These are phyloP conservation scores for Aurifilum marmelostoma DNA, from an alignment of 2,329 filamentous ascomycete genomes.

Conservation along the genomic window DNA sequence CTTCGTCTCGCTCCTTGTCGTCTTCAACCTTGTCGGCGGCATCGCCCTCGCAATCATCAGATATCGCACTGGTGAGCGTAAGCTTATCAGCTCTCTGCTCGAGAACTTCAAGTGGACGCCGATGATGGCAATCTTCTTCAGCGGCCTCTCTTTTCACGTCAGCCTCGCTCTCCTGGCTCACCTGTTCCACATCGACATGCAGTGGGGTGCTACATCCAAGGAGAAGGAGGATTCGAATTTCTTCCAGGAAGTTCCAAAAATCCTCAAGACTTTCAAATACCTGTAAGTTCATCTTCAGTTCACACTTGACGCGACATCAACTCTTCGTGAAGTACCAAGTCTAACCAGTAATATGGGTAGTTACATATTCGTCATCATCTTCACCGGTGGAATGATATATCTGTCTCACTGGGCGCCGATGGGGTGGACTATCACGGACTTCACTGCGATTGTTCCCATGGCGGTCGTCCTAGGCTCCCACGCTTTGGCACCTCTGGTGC, in stretches of 20 bases:
- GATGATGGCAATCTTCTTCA: constrained; percentile 51
- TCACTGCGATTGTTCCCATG: constrained; percentile 63
- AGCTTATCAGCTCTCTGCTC: constrained; percentile 49
- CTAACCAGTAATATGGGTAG: background rate
- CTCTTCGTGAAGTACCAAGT: background rate
- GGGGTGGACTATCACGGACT: constrained; percentile 58
- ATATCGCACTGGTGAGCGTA: constrained; percentile 61
- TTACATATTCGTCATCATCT: constrained; percentile 31
- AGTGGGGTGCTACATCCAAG: constrained; percentile 60
- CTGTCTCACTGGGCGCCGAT: constrained; percentile 48
- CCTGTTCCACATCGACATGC: constrained; percentile 46
- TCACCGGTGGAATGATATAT: constrained; percentile 51
- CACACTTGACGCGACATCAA: background rate
- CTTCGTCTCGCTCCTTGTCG: constrained; percentile 63
- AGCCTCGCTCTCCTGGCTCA: constrained; percentile 45
- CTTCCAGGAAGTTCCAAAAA: constrained; percentile 58
- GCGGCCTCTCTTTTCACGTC: constrained; percentile 47
- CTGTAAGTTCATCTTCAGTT: constrained; percentile 46
- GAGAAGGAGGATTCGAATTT: constrained; percentile 60
- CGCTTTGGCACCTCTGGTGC: constrained; percentile 58
- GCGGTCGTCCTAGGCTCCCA: constrained; percentile 55
- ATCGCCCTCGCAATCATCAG: constrained; percentile 63
- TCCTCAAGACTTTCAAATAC: constrained; percentile 57
- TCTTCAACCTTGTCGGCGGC: constrained; percentile 66
- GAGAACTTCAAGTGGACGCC: constrained; percentile 67